Evolutionary conservation across 2,329 filamentous ascomycete species (phyloP).

Genomic region (Neofusicoccum ribis): DNA sequence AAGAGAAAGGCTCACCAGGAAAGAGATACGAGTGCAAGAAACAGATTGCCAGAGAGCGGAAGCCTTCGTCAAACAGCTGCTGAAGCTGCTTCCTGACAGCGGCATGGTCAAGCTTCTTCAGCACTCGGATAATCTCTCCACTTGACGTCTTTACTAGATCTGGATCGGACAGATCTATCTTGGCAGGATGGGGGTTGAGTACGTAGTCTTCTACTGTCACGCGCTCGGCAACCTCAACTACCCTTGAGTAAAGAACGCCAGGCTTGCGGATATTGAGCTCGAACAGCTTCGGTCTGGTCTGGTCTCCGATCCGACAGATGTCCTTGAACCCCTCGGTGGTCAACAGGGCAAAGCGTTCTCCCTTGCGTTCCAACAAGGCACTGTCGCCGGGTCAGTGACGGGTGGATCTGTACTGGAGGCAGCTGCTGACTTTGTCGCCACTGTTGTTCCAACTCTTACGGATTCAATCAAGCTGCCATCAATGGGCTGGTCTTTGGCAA

Average conservation of each 20-base stretch:
- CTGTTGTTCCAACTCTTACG: slow-evolving; percentile 25
- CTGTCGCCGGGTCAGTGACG: slow-evolving; percentile 24
- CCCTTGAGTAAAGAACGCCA: slow-evolving; percentile 26
- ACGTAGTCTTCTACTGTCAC: slow-evolving; percentile 28
- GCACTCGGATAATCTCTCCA: slow-evolving; percentile 25
- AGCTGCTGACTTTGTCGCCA: slow-evolving; percentile 28
- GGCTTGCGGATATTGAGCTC: slow-evolving; percentile 28
- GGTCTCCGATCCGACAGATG: slow-evolving; percentile 28
- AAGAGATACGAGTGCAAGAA: slow-evolving; percentile 37
- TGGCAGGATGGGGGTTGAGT: slow-evolving; percentile 23
- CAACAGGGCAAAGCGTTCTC: slow-evolving; percentile 23
- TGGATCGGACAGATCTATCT: slow-evolving; percentile 16
- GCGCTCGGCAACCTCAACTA: slow-evolving; percentile 28
- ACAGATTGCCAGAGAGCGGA: slow-evolving; percentile 38
- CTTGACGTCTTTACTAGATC: slow-evolving; percentile 23
- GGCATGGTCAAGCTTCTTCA: slow-evolving; percentile 21
- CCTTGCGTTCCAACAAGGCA: slow-evolving; percentile 27
- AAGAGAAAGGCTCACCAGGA: slow-evolving; percentile 20
- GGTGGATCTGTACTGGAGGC: background rate
- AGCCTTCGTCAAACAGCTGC: slow-evolving; percentile 34
- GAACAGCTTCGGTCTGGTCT: slow-evolving; percentile 29
- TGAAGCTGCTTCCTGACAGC: slow-evolving; percentile 23
- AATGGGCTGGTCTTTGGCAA: slow-evolving; percentile 28
- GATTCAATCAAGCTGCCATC: slow-evolving; percentile 25
- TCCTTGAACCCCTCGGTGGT: slow-evolving; percentile 25